These are phyloP conservation scores for Polytrichum commune DNA, from an alignment of 225 moss, liverwort and hornwort genomes.

Conservation along the genomic window DNA sequence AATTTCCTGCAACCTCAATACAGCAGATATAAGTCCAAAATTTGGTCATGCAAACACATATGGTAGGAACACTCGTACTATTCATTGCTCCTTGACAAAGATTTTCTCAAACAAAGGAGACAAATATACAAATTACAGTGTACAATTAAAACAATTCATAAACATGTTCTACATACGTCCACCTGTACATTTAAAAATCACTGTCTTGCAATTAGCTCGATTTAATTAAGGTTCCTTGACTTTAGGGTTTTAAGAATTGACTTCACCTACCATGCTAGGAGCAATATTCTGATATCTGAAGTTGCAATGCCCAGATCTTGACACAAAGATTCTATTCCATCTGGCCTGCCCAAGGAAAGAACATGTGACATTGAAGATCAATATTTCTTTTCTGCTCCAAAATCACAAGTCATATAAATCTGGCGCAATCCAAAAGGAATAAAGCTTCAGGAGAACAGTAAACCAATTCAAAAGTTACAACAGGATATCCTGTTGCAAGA, in stretches of 20 bases:
- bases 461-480: neutral
- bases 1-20: conserved; percentile 69
- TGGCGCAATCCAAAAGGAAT: too few relatives aligned
- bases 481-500: too few relatives aligned
- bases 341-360: conserved; percentile 58
- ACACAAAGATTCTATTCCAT: conserved; percentile 91
- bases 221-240: neutral
- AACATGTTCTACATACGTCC: too few relatives aligned
- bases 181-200: neutral
- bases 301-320: conserved; percentile 79
- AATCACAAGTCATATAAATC: too few relatives aligned
- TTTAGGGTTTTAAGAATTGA: conserved; percentile 1
- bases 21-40: neutral
- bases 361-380: neutral
- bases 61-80: too few relatives aligned
- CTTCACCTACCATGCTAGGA: conserved; percentile 76
- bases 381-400: too few relatives aligned
- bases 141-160: too few relatives aligned
- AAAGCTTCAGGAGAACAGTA: neutral
- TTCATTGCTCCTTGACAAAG: too few relatives aligned
- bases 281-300: conserved; percentile 83
- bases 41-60: too few relatives aligned
- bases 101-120: too few relatives aligned
- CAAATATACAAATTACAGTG: too few relatives aligned
- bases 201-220: neutral